Base-by-base conservation (phyloP, 129 eudicot species). In the Chrysanthemum makinoi region DNA sequence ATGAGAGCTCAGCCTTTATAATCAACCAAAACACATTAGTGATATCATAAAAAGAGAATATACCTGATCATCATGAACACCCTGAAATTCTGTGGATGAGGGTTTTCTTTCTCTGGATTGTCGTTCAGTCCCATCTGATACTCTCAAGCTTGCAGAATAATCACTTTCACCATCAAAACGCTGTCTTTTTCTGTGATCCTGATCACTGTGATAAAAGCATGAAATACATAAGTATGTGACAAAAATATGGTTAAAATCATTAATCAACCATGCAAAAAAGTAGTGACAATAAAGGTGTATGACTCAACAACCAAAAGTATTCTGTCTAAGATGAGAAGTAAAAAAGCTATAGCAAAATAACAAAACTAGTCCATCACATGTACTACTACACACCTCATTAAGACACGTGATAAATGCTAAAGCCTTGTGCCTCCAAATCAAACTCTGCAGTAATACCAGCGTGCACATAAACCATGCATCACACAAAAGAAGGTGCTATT, bases 91-190 rank as follows among this genome's bases (percentile, higher is more conserved):
- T 24, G 89, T 77, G 3, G 83, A 71, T 53, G 66, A 35, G 51
- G 65, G 80, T 60, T 75, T 84, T 81, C 73, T 80, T 56, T 82
- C 96, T 70, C 49, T 74, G 43, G 54, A 69, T 62, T 80, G 85
- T 44, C 75, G 79, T 48, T 76, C 92, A 33, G 64, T 69, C 70
- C 80, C 88, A 75, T 91, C 87, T 70, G 89, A 79, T 44, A 72
- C 49, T 76, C 79, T 86, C 67, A 80, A 65, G 77, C 80, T 80
- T 57, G 74, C 89, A 73, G 88, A 74, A 65, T 66, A 64, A 66
- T 84, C 90, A 83, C 78, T 79, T 77, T 86, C 86, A 24, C 77
- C 85, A 79, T 91, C 93, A 48, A 82, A 55, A 35, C 80, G 85
- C 24, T 74, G 87, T 26, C 79, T 86, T 72, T 66, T 84, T 74